Conservation (phyloP, 371 early-diverging fungal genomes). For the Actinomortierella ambigua region DNA sequence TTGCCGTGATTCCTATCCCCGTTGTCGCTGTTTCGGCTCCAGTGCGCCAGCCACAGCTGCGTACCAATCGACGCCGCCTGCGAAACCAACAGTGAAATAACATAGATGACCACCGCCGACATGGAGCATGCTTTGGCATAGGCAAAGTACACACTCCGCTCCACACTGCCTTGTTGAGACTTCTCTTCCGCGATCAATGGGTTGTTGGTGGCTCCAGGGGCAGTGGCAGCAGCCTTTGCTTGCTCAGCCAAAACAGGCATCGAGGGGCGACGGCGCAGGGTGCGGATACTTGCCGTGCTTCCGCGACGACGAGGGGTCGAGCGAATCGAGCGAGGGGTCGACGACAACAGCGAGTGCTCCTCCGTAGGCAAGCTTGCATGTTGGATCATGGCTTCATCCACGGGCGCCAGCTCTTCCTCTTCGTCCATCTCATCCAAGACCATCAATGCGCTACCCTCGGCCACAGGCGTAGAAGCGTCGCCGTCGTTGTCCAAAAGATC, state of each 20-base stretch:
- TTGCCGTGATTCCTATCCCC: constrained; percentile 45
- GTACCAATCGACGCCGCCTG: constrained; percentile 50
- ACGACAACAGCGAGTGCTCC: constrained; percentile 26
- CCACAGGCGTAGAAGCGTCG: neutral
- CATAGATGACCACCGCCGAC: constrained; percentile 54
- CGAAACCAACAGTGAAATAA: constrained; percentile 60
- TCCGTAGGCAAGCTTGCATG: constrained; percentile 14
- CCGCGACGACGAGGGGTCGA: constrained; percentile 39
- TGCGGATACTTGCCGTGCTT: constrained; percentile 49
- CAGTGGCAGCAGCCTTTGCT: constrained; percentile 18
- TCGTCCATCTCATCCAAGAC: constrained; percentile 36
- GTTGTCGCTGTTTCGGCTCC: constrained; percentile 61
- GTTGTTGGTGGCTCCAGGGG: constrained; percentile 39
- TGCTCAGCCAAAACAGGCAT: constrained; percentile 46
- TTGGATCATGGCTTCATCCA: constrained; percentile 8
- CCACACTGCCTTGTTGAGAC: constrained; percentile 82
- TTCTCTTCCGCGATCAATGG: constrained; percentile 77
- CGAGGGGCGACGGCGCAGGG: constrained; percentile 61
- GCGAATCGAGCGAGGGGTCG: constrained; percentile 41
- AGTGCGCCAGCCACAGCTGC: constrained; percentile 74
- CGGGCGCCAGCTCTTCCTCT: constrained; percentile 50
- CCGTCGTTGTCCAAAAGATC: constrained; percentile 36
- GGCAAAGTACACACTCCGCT: constrained; percentile 67
- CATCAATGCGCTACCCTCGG: too few relatives aligned
- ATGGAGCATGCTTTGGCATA: constrained; percentile 81